phyloP scores from a whole-genome alignment of 805 yeast genomes.

The Metschnikowia gelsemii region DNA sequence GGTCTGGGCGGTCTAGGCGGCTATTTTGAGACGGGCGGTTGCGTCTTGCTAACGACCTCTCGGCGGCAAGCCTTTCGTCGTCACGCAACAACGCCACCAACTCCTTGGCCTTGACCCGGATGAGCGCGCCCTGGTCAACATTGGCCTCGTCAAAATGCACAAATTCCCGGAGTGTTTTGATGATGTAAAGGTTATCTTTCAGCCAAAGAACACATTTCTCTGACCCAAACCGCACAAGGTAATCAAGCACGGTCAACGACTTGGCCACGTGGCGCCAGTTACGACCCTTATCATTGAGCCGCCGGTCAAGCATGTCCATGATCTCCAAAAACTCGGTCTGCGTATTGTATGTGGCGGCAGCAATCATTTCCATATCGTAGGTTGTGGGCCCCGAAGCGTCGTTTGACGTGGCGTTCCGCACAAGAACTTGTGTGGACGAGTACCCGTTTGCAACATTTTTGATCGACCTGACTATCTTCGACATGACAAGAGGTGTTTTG shows the following conservation, averaged over 20 bases:
- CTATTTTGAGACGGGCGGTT: too few relatives aligned
- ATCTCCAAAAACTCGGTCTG: conserved; percentile 77
- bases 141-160: conserved; percentile 76
- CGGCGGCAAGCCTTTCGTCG: conserved; percentile 74
- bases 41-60: conserved; percentile 49
- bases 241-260: conserved; percentile 85
- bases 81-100: conserved; percentile 76
- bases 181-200: conserved; percentile 79
- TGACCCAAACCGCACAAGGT: conserved; percentile 78
- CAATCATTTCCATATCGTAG: conserved; percentile 78
- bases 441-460: conserved; percentile 91
- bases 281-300: conserved; percentile 93
- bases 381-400: conserved; percentile 84
- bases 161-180: conserved; percentile 89
- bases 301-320: conserved; percentile 90
- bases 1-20: conserved; percentile 2
- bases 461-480: conserved; percentile 77
- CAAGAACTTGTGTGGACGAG: conserved; percentile 78
- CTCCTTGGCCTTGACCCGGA: conserved; percentile 85
- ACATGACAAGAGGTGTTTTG: conserved; percentile 52
- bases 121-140: conserved; percentile 82
- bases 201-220: conserved; percentile 92
- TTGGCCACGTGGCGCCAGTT: conserved; percentile 97
- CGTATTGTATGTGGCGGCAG: conserved; percentile 66
- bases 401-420: conserved; percentile 89